Evolutionary conservation across 2,329 filamentous ascomycete genomes (phyloP).

Genomic region (Albifimbria verrucaria): DNA sequence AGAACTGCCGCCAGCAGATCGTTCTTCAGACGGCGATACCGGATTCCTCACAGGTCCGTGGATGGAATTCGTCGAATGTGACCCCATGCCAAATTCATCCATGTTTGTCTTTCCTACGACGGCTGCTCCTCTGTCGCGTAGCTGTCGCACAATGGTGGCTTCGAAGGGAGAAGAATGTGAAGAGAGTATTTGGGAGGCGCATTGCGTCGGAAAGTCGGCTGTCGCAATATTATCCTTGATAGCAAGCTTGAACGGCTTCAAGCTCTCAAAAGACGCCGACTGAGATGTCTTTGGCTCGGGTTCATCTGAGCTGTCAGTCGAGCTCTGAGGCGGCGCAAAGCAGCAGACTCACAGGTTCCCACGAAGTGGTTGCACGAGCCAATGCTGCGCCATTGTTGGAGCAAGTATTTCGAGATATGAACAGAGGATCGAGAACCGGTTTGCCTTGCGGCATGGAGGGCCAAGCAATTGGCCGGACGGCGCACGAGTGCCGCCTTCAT

Average conservation of each 20-base stretch:
- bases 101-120: constrained; percentile 83
- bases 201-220: constrained; percentile 67
- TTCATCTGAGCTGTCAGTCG: not conserved
- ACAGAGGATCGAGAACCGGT: not conserved
- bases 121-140: constrained; percentile 60
- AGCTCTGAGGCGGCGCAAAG: not conserved
- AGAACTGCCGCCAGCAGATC: constrained; percentile 84
- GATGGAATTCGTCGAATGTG: constrained; percentile 69
- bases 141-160: constrained; percentile 71
- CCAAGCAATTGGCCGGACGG: constrained; percentile 9
- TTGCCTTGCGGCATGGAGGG: constrained; percentile 6
- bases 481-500: constrained; percentile 30
- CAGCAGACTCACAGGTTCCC: constrained; percentile 21
- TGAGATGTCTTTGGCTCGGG: too few relatives aligned
- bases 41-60: constrained; percentile 62
- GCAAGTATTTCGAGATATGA: constrained; percentile 4
- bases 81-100: constrained; percentile 96
- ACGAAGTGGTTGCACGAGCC: constrained; percentile 36
- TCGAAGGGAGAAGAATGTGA: constrained; percentile 73
- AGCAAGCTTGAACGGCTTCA: constrained; percentile 45
- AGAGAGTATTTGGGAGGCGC: constrained; percentile 72
- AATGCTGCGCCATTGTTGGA: constrained; percentile 21
- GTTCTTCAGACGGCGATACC: constrained; percentile 29
- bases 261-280: not conserved
- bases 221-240: constrained; percentile 80